phyloP scores from a whole-genome alignment of 148 eudicot species.

The Chenopodium formosanum region DNA sequence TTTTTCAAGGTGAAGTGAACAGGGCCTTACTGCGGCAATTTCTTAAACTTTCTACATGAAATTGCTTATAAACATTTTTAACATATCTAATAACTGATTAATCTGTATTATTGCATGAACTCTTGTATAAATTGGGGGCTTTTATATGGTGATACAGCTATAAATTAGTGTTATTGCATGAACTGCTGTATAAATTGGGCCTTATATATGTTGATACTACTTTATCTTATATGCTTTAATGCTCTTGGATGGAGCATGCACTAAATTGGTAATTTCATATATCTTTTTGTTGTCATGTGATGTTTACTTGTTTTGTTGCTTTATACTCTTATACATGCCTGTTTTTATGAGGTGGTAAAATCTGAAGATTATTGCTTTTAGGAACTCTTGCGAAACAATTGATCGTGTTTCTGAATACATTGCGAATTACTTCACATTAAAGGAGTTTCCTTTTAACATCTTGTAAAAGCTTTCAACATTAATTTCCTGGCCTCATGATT shows the following conservation, averaged over 20 bases:
- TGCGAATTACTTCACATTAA: background rate
- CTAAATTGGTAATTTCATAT: background rate
- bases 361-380: background rate
- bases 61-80: background rate
- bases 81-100: background rate
- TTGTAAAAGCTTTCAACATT: background rate
- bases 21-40: background rate
- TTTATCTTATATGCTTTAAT: background rate
- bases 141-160: too few species aligned
- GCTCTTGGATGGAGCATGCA: background rate
- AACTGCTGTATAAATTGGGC: background rate
- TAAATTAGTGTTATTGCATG: constrained; percentile 1
- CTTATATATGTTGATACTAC: background rate
- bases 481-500: background rate
- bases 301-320: background rate
- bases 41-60: background rate
- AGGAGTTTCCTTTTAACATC: background rate
- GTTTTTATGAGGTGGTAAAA: background rate
- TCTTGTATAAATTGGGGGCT: too few species aligned
- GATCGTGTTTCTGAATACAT: background rate
- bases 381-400: background rate
- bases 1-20: too few species aligned
- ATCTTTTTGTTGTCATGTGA: background rate
- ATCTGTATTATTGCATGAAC: too few species aligned
- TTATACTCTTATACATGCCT: background rate